Base-by-base conservation (phyloP, 345 rosid genomes). In the Xanthoceras sorbifolium region DNA sequence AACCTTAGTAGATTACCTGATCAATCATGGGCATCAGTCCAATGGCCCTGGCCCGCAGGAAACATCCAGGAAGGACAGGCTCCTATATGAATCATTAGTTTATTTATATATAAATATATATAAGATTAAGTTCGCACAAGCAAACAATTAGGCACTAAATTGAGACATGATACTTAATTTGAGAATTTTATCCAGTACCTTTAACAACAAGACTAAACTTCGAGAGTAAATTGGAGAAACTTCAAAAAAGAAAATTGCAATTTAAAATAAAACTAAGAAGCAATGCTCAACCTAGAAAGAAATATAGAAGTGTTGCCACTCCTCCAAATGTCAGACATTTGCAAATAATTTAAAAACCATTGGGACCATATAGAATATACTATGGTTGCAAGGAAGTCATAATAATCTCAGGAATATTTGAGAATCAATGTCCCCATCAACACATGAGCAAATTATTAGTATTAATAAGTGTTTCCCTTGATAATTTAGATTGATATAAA, bases 1-100 rank as follows among this genome's bases (percentile, higher is more conserved):
- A 48, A 54, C 46, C 57, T 63, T 40, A 32, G 32, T 31, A 59
- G 59, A 67, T 44, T 67, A 92, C 97, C 95, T 91, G 97, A 80
- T 95, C 99, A 85, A 95, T 95, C 99, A 95, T 95, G 54, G 99
- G 99, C 98, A 95, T 95, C 60, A 93, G 84, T 77, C 99, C 99
- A 66, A 95, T 93, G 79, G 99, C 99, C 80, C 86, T 89, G 77
- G 99, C 99, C 76, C 99, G 90, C 32, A 93, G 86, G 75, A 95
- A 95, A 80, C 97, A 90, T 40, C 99, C 99, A 1, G 99, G 97
- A 84, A 95, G 92, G 55, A 95, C 98, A 31, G 99, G 99, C 87
- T 95, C 99, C 99, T 93, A 72, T 69, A 26, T 15, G 25, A 61
- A 81, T 72, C 20, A 77, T 38, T n/a, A 42, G 63, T 48, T 71